phyloP scores from a whole-genome alignment of 2,329 filamentous ascomycete species.

The Penicillium sp. region DNA sequence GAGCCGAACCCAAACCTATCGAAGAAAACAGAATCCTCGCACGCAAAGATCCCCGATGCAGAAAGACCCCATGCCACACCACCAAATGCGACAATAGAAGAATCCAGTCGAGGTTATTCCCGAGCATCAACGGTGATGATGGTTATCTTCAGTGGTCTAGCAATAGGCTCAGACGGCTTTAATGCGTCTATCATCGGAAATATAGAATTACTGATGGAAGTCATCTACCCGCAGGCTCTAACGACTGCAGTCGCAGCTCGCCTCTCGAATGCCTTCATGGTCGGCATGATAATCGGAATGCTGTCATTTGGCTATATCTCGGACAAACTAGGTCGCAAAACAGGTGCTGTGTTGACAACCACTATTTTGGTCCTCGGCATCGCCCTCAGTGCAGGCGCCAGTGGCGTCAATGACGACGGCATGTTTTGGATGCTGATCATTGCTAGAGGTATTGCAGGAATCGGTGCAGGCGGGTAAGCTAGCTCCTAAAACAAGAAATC shows the following conservation, averaged over 20 bases:
- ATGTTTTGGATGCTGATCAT: slow-evolving; percentile 46
- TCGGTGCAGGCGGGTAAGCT: slow-evolving; percentile 45
- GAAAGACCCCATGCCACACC: not conserved
- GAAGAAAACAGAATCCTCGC: not conserved
- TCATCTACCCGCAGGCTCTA: slow-evolving; percentile 28
- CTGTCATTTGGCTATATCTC: slow-evolving; percentile 57
- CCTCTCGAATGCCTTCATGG: slow-evolving; percentile 60
- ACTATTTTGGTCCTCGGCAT: slow-evolving; percentile 54
- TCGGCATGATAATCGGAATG: slow-evolving; percentile 62
- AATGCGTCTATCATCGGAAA: slow-evolving; percentile 42
- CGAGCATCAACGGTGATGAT: slow-evolving; percentile 37
- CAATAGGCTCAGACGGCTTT: slow-evolving; percentile 42
- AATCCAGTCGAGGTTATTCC: slow-evolving; percentile 19
- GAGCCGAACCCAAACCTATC: not conserved
- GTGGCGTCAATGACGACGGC: slow-evolving; percentile 43
- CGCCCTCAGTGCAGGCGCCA: slow-evolving; percentile 52
- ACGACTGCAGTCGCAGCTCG: slow-evolving; percentile 41
- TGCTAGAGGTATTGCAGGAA: slow-evolving; percentile 50
- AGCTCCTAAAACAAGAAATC: not conserved
- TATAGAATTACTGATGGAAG: slow-evolving; percentile 47
- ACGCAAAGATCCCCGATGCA: slow-evolving; percentile 1
- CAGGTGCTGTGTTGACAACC: slow-evolving; percentile 55
- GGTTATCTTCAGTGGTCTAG: slow-evolving; percentile 42
- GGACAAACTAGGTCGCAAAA: slow-evolving; percentile 55
- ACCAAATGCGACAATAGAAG: slow-evolving; percentile 7